Conservation (phyloP, 805 yeast species). For the Spathaspora gorwiae region DNA sequence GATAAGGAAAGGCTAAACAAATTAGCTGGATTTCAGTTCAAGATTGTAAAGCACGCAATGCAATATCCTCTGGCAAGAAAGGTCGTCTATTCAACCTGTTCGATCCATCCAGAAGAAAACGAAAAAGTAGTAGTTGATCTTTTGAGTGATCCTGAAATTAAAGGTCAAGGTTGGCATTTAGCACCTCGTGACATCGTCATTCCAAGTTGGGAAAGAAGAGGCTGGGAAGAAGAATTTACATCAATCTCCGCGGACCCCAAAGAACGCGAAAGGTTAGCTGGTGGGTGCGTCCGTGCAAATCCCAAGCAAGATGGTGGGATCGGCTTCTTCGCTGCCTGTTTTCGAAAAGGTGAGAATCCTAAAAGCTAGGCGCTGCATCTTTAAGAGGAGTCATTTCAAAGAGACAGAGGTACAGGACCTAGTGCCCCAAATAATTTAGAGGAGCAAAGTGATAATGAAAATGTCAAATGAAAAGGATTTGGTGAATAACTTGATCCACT, state of each 20-base stretch:
- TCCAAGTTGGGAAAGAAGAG: constrained; percentile 86
- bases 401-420: too few species aligned
- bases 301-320: constrained; percentile 97
- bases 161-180: constrained; percentile 70
- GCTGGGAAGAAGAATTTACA: constrained; percentile 63
- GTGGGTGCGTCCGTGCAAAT: constrained; percentile 78
- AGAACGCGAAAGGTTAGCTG: constrained; percentile 48
- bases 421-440: too few species aligned
- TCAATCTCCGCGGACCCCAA: constrained; percentile 43
- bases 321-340: constrained; percentile 95
- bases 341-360: constrained; percentile 39
- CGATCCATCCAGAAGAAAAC: constrained; percentile 89
- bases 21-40: constrained; percentile 81
- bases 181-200: constrained; percentile 57
- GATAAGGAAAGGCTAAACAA: constrained; percentile 60
- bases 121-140: constrained; percentile 86
- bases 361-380: too few species aligned
- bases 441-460: too few species aligned
- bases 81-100: constrained; percentile 93
- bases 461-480: too few species aligned
- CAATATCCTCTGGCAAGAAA: constrained; percentile 69
- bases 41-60: constrained; percentile 85
- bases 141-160: constrained; percentile 60
- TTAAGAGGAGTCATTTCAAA: too few species aligned
- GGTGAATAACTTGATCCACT: too few species aligned